Evolutionary conservation across 1,139 yeast species (phyloP), one percentile per base, ranked within the genome.

Genomic region (Diutina rugosa): DNA sequence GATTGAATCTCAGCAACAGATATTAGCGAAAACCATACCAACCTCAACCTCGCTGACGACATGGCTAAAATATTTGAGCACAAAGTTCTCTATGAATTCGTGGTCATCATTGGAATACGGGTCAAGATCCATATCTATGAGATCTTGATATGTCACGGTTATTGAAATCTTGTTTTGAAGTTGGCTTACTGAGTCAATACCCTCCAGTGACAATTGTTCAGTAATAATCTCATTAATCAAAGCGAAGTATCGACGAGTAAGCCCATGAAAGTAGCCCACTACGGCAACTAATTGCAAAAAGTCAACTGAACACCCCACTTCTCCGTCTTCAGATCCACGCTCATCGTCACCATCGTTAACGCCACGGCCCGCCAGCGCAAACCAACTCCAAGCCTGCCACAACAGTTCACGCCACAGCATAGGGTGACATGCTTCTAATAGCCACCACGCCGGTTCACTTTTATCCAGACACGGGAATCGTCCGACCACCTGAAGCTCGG

Each of bases 371-470:
- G 95, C 95, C 44, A 89, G 81, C 1, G 93, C 91, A 85, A 90
- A 86, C 90, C 93, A 87, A 47, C 86, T 76, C 59, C 87, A 77
- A 0, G 91, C 90, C 58, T 82, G 80, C 84, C 90, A 84, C 0
- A 85, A 72, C 56, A 79, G 76, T 63, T 85, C 89, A 53, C 77
- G 72, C 83, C 90, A 80, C 1, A 89, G 77, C 29, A 79, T 66
- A 1, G 85, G 76, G 58, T 81, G 85, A 1, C 80, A 73, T 1
- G 76, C 73, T 4, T 67, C 63, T 1, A 66, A 64, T 3, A 65
- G 58, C 82, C 82, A 78, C 82, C 82, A 79, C 18, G 63, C 59
- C 1, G 77, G 77, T 59, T 69, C 79, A 41, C 58, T 28, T 3
- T 14, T 29, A 29, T 28, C 51, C 16, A 10, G 38, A 29, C 51